Percentiles rank a stretch among this genome's conserved stretches.
These are phyloP conservation scores for Pistacia integerrima DNA, from an alignment of 345 rosid species.

Conservation along the genomic window DNA sequence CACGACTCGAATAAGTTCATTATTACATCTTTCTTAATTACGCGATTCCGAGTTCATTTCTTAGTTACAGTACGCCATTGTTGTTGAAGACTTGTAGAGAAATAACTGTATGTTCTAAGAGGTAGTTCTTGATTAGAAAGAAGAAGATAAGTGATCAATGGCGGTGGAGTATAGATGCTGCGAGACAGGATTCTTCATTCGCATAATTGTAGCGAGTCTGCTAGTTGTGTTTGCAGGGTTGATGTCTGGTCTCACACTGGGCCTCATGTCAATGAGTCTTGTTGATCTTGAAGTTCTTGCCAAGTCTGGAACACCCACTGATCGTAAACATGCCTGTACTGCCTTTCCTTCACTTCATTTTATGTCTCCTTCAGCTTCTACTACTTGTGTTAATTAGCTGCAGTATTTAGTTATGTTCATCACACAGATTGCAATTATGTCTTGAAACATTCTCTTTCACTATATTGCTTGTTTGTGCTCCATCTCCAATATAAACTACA, in stretches of 20 bases:
- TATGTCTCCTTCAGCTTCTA: not conserved
- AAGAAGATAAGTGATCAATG: constrained; percentile 28
- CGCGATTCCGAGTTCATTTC: not conserved
- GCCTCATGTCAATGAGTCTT: constrained; percentile 74
- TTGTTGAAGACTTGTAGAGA: too few relatives aligned
- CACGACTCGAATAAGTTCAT: not conserved
- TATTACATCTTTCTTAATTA: not conserved
- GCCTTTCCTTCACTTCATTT: not conserved
- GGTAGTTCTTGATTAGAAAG: not conserved
- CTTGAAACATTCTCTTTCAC: too few relatives aligned
- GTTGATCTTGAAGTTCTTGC: constrained; percentile 81
- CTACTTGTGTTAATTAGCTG: not conserved
- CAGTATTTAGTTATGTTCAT: too few relatives aligned
- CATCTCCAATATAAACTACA: too few relatives aligned
- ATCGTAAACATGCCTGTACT: constrained; percentile 55
- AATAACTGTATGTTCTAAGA: too few relatives aligned
- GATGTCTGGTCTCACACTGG: constrained; percentile 73
- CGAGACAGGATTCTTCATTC: constrained; percentile 40
- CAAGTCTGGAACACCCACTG: constrained; percentile 55
- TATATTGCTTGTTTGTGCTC: too few relatives aligned
- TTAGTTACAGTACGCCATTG: too few relatives aligned
- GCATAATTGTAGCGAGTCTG: constrained; percentile 28
- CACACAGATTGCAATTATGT: too few relatives aligned
- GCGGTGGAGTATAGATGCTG: constrained; percentile 58
- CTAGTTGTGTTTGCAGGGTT: constrained; percentile 66